A percentile compares a stretch with the other conserved stretches of the same genome.
Conservation (phyloP, 257 asterid species). For the Solanum chiquidenum region DNA sequence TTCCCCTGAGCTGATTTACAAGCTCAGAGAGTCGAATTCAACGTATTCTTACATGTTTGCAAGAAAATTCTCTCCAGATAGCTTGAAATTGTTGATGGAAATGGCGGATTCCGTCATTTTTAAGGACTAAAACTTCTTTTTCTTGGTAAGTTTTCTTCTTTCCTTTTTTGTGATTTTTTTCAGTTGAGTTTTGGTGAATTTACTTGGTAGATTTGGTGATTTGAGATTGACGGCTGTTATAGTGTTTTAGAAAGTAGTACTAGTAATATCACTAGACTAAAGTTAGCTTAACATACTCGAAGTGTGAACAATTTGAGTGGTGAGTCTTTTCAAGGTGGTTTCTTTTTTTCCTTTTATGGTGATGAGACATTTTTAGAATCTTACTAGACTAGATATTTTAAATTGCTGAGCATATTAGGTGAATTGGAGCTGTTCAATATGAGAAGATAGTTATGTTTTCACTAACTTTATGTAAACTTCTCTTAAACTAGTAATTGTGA, state of each 20-base stretch:
- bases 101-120: slow-evolving; percentile 68
- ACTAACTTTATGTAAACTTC: neutral
- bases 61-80: slow-evolving; percentile 72
- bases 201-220: neutral
- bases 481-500: neutral
- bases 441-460: neutral
- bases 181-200: neutral
- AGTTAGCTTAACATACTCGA: neutral
- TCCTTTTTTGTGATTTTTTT: neutral
- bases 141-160: slow-evolving; percentile 31
- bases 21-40: slow-evolving; percentile 60
- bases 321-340: slow-evolving; percentile 10
- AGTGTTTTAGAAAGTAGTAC: neutral
- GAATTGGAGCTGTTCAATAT: neutral
- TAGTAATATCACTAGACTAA: neutral
- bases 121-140: slow-evolving; percentile 47
- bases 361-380: slow-evolving; percentile 5
- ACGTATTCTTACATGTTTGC: slow-evolving; percentile 60
- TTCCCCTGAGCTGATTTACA: slow-evolving; percentile 47
- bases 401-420: neutral
- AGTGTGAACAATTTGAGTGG: slow-evolving; percentile 2
- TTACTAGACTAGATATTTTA: neutral
- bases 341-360: neutral
- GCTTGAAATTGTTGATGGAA: slow-evolving; percentile 62
- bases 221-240: neutral